Evolutionary conservation across 768 basidiomycete genomes (phyloP).

Genomic region (Suillus ampliporus): DNA sequence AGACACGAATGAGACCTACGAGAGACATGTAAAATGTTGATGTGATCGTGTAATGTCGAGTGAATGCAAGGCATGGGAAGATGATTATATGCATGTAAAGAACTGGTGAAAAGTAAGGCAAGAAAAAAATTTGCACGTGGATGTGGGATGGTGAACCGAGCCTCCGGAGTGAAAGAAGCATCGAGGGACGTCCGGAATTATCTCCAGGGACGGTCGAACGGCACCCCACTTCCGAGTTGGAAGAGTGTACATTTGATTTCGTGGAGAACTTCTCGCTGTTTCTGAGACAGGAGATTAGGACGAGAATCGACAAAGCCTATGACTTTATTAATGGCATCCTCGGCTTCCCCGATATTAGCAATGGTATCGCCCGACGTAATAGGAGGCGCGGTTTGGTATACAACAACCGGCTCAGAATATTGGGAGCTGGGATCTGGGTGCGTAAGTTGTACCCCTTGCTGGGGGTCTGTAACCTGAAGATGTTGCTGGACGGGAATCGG

Average conservation of each 20-base stretch:
- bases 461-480: conserved; percentile 27
- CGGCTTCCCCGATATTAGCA: conserved; percentile 54
- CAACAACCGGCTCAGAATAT: conserved; percentile 35
- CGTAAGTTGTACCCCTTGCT: conserved; percentile 36
- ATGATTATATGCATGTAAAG: conserved; percentile 28
- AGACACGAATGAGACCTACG: conserved; percentile 18
- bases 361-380: conserved; percentile 38
- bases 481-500: conserved; percentile 37
- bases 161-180: not conserved
- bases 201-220: conserved; percentile 40
- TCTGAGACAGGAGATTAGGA: conserved; percentile 34
- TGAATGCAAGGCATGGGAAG: conserved; percentile 19
- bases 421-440: conserved; percentile 29
- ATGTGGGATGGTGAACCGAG: conserved; percentile 6
- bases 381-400: conserved; percentile 40
- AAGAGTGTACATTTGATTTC: conserved; percentile 60
- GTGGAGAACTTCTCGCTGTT: conserved; percentile 47
- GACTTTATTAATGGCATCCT: conserved; percentile 59
- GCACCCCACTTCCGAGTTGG: conserved; percentile 47
- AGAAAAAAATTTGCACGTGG: conserved; percentile 20
- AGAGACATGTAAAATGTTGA: conserved; percentile 22
- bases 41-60: conserved; percentile 21
- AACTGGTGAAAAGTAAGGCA: conserved; percentile 23
- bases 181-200: conserved; percentile 18
- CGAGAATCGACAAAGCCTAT: conserved; percentile 57